Percentiles rank a stretch among this genome's conserved stretches.
Evolutionary conservation across 2,329 filamentous ascomycete species (phyloP).

Genomic region (Sporothrix dimorphospora): DNA sequence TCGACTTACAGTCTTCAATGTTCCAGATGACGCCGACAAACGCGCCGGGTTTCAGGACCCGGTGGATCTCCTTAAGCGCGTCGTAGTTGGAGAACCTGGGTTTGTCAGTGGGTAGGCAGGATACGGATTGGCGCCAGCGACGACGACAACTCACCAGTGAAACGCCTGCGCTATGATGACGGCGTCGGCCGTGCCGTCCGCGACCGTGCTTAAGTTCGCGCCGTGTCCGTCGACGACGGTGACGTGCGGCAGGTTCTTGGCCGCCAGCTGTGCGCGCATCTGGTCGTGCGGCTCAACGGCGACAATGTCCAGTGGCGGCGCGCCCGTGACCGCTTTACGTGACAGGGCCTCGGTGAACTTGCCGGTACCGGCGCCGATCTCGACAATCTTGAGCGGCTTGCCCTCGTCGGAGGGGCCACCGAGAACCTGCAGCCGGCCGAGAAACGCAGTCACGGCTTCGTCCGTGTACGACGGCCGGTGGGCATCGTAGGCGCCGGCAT

Average conservation of each 20-base stretch:
- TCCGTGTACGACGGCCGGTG: slow-evolving; percentile 69
- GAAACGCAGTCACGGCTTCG: slow-evolving; percentile 60
- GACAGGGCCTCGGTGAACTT: slow-evolving; percentile 52
- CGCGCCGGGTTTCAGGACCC: slow-evolving; percentile 63
- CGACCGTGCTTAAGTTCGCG: slow-evolving; percentile 57
- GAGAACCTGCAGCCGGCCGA: slow-evolving; percentile 57
- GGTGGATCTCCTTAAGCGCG: slow-evolving; percentile 65
- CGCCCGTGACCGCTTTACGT: slow-evolving; percentile 50
- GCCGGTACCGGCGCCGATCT: slow-evolving; percentile 42
- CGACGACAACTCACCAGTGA: slow-evolving; percentile 54
- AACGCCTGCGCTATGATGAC: slow-evolving; percentile 68
- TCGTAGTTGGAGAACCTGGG: slow-evolving; percentile 68
- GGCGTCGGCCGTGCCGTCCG: slow-evolving; percentile 64
- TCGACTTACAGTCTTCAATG: slow-evolving; percentile 65
- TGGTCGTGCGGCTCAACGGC: slow-evolving; percentile 62
- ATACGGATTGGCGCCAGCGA: background rate
- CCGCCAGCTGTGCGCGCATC: slow-evolving; percentile 66
- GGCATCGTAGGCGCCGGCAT: slow-evolving; percentile 66
- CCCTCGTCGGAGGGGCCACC: slow-evolving; percentile 46
- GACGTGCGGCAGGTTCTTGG: slow-evolving; percentile 61
- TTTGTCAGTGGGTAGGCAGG: background rate
- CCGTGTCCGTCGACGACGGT: slow-evolving; percentile 61
- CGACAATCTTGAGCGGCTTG: slow-evolving; percentile 43
- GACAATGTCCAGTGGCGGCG: slow-evolving; percentile 48
- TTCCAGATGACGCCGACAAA: slow-evolving; percentile 74